These are phyloP conservation scores for Venturia carpophila DNA, from an alignment of 2,329 filamentous ascomycete genomes.

Conservation along the genomic window DNA sequence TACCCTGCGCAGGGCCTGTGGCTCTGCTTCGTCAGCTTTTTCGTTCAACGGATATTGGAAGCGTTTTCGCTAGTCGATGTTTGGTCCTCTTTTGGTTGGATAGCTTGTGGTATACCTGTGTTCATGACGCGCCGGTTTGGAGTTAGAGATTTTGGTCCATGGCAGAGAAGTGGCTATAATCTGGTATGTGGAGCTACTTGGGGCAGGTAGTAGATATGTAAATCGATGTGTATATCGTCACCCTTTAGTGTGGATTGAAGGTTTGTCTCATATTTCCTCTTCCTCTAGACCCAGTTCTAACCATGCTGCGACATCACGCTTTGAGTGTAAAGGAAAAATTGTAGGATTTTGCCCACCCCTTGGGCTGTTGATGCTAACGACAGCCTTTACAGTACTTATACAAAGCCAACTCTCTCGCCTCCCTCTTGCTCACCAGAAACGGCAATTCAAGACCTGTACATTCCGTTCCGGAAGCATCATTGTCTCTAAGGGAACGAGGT, in stretches of 20 bases:
- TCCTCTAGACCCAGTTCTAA: neutral
- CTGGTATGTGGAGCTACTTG: neutral
- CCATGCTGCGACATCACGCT: neutral
- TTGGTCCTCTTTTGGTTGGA: neutral
- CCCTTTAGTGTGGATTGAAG: neutral
- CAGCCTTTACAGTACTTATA: neutral
- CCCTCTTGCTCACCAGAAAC: neutral
- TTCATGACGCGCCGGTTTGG: neutral
- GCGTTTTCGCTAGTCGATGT: neutral
- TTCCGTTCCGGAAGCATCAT: slow-evolving; percentile 4
- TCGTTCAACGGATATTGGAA: slow-evolving; percentile 6
- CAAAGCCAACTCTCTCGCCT: neutral
- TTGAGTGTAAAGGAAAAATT: neutral
- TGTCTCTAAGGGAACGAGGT: neutral
- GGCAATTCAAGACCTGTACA: neutral
- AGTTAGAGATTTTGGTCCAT: neutral
- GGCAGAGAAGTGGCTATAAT: neutral
- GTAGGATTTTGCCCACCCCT: neutral
- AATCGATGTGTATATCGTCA: neutral
- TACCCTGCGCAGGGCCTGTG: slow-evolving; percentile 11
- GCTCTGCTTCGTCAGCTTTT: slow-evolving; percentile 9
- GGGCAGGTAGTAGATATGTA: neutral
- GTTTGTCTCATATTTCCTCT: neutral
- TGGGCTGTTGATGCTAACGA: neutral
- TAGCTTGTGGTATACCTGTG: neutral